Base-by-base conservation (phyloP, 805 yeast species). In the Candida montana region DNA sequence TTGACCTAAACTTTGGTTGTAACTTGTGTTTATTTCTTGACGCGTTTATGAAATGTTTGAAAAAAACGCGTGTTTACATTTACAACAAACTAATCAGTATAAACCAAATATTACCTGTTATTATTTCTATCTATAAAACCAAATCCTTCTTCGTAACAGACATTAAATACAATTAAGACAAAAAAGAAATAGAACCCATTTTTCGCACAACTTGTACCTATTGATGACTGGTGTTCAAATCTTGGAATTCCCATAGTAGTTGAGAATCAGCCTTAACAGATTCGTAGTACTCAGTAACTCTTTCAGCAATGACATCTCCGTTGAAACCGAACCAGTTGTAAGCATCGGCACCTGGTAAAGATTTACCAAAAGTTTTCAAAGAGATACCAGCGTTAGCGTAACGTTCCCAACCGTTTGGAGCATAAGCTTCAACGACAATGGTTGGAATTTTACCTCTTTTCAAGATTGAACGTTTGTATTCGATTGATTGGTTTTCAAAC, bases 401-500 rank as follows among this genome's bases (percentile, higher is more conserved):
- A 39, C 61, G 49, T 42, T 63, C 65, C 69, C 69, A 64, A 7
- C 65, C 65, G 37, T 51, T 50, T 16, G 61, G 57, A 4, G 65
- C 58, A 45, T 58, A 64, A 7, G 67, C 64, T 44, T 64, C 69
- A 19, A 64, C 53, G 13, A 61, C 58, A 31, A 64, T 56, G 4
- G 55, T 44, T 18, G 63, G 66, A 9, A 55, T 37, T 20, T 54
- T 42, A 15, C 61, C 59, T 39, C 57, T 47, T 34, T 45, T 31
- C 26, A 63, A 48, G 5, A 62, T 35, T 2, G 54, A 45, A 16
- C 57, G 51, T 42, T 48, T 53, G 41, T 61, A 63, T 20, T 54
- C 62, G 3, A 27, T 9, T 5, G 55, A 36, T 40, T 63, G 67
- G 15, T 48, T 24, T 35, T 63, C 65, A 33, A 61, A 63, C 15